Evolutionary conservation across 306 rosid species (phyloP).

Genomic region (Acacia crassicarpa): DNA sequence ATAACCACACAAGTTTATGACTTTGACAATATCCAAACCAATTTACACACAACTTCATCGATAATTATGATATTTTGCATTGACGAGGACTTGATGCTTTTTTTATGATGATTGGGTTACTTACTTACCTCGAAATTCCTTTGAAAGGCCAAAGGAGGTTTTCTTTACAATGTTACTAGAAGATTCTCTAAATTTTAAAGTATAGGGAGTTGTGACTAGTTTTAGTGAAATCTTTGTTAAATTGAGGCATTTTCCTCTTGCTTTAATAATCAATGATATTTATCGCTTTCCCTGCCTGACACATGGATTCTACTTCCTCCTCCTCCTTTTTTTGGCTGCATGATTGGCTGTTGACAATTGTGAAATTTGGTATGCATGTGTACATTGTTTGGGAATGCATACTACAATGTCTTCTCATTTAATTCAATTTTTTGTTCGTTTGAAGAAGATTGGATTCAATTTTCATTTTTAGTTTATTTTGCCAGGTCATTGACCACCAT

Average conservation of each 20-base stretch:
- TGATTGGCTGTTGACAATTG: not conserved
- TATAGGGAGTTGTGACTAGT: not conserved
- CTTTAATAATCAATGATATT: not conserved
- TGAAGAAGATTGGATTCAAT: not conserved
- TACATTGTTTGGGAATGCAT: not conserved
- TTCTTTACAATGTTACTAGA: not conserved
- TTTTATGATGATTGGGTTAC: not conserved
- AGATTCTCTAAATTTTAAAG: not conserved
- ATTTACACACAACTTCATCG: not conserved
- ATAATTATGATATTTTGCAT: not conserved
- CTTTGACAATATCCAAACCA: not conserved
- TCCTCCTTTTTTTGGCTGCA: not conserved
- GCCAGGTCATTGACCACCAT: not conserved
- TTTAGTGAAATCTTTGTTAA: not conserved
- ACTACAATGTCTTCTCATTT: slow-evolving; percentile 2
- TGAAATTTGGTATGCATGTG: not conserved
- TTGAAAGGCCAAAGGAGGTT: not conserved
- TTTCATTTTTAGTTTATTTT: not conserved
- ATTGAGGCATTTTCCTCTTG: not conserved
- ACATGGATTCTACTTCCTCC: not conserved
- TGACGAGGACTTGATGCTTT: not conserved
- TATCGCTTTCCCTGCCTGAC: not conserved
- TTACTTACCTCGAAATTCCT: not conserved
- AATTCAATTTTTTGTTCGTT: not conserved
- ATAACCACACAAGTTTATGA: not conserved